Conservation (phyloP, 805 yeast species). For the Candida stauntonica region DNA sequence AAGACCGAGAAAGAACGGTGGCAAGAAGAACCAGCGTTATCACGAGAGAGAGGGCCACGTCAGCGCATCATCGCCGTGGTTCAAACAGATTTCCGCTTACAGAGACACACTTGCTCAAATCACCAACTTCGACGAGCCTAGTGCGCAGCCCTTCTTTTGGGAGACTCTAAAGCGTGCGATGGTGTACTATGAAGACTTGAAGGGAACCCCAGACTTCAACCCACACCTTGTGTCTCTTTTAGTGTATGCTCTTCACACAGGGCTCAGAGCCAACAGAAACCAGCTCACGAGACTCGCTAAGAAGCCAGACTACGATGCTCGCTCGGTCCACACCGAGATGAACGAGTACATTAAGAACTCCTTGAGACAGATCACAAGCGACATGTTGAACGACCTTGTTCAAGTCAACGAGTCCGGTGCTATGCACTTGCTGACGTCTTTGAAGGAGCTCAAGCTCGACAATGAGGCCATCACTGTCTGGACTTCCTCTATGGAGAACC, state of each 20-base stretch:
- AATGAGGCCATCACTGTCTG: conserved; percentile 66
- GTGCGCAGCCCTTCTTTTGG: conserved; percentile 46
- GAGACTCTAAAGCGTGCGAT: conserved; percentile 47
- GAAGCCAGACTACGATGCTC: conserved; percentile 57
- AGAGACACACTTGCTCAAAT: conserved; percentile 44
- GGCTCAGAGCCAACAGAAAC: conserved; percentile 50
- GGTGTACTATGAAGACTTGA: conserved; percentile 44
- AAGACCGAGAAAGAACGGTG: conserved; percentile 8
- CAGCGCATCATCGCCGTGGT: conserved; percentile 39
- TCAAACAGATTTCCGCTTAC: conserved; percentile 45
- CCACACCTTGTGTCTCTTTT: conserved; percentile 43
- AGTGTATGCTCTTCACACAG: conserved; percentile 50
- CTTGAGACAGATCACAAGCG: conserved; percentile 47
- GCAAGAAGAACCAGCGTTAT: conserved; percentile 16
- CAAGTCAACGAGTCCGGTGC: conserved; percentile 48
- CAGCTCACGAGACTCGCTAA: conserved; percentile 51
- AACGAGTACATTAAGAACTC: conserved; percentile 46
- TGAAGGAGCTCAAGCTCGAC: conserved; percentile 54
- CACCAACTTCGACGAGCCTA: conserved; percentile 31
- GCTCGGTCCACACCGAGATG: conserved; percentile 51
- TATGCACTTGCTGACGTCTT: conserved; percentile 52
- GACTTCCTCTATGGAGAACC: conserved; percentile 56
- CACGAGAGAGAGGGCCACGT: conserved; percentile 23
- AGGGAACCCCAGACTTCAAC: conserved; percentile 43
- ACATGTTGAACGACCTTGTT: conserved; percentile 41